phyloP scores from a whole-genome alignment of 192 early-diverging fungal genomes.

The Oehlia diaphana region DNA sequence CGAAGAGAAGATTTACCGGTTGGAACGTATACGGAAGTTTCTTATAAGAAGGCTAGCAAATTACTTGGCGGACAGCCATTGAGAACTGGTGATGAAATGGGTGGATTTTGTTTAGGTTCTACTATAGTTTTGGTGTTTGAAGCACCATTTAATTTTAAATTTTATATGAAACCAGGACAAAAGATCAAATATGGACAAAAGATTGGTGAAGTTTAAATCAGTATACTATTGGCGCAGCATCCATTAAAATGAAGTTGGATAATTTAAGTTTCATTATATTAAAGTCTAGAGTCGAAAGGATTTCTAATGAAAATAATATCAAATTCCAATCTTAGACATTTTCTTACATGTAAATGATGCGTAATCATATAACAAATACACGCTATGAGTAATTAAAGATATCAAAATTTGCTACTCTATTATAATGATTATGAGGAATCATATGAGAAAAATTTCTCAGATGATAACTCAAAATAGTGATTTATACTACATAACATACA shows the following conservation, averaged over 20 bases:
- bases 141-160: slow-evolving; percentile 83
- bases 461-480: background rate
- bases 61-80: slow-evolving; percentile 67
- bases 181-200: slow-evolving; percentile 81
- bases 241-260: background rate
- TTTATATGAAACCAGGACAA: slow-evolving; percentile 67
- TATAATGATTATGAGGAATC: background rate
- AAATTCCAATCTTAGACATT: no score
- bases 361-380: no score
- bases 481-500: background rate
- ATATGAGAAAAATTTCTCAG: background rate
- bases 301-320: no score
- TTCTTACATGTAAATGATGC: no score
- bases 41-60: slow-evolving; percentile 65
- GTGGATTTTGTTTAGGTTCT: slow-evolving; percentile 93
- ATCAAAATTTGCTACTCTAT: background rate
- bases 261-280: background rate
- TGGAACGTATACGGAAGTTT: slow-evolving; percentile 75
- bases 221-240: background rate
- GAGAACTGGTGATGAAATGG: slow-evolving; percentile 83
- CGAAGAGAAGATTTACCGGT: slow-evolving; percentile 55
- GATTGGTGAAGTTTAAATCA: slow-evolving; percentile 49
- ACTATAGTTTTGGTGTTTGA: slow-evolving; percentile 98
- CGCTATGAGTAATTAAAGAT: background rate
- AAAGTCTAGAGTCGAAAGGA: no score